phyloP scores from a whole-genome alignment of 148 eudicot species.

The Polygonum maritimum region DNA sequence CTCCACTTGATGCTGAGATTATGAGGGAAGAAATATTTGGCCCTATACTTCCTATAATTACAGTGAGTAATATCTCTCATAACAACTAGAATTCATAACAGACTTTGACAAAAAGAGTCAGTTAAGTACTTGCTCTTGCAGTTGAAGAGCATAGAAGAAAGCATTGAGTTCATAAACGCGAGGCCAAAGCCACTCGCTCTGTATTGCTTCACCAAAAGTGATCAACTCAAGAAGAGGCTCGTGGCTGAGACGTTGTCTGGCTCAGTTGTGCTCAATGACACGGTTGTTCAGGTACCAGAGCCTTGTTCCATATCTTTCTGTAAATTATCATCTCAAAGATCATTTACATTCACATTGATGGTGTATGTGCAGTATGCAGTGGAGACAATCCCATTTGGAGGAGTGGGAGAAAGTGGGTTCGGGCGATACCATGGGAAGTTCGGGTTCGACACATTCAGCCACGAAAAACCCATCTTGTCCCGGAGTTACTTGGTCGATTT shows the following conservation, averaged over 20 bases:
- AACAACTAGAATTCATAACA: background rate
- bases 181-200: slow-evolving; percentile 65
- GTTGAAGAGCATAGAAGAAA: slow-evolving; percentile 63
- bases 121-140: slow-evolving; percentile 15
- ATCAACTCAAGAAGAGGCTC: slow-evolving; percentile 35
- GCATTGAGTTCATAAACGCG: slow-evolving; percentile 51
- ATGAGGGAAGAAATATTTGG: slow-evolving; percentile 94
- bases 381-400: slow-evolving; percentile 79
- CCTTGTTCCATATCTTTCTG: background rate
- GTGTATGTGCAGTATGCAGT: slow-evolving; percentile 51
- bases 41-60: slow-evolving; percentile 82
- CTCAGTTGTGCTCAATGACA: slow-evolving; percentile 54
- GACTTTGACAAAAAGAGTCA: background rate
- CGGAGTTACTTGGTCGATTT: slow-evolving; percentile 52
- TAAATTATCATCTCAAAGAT: background rate
- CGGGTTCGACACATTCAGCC: slow-evolving; percentile 72
- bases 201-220: slow-evolving; percentile 58
- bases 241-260: slow-evolving; percentile 66
- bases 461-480: slow-evolving; percentile 45
- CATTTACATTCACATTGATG: background rate
- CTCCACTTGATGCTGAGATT: slow-evolving; percentile 61
- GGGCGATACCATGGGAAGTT: slow-evolving; percentile 90
- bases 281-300: slow-evolving; percentile 56
- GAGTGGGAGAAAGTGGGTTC: slow-evolving; percentile 75
- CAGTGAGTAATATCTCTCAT: slow-evolving; percentile 32